Evolutionary conservation across 2,329 filamentous ascomycete genomes (phyloP), one percentile per base, ranked within the genome.

Genomic region (Cryphonectria carpinicola): DNA sequence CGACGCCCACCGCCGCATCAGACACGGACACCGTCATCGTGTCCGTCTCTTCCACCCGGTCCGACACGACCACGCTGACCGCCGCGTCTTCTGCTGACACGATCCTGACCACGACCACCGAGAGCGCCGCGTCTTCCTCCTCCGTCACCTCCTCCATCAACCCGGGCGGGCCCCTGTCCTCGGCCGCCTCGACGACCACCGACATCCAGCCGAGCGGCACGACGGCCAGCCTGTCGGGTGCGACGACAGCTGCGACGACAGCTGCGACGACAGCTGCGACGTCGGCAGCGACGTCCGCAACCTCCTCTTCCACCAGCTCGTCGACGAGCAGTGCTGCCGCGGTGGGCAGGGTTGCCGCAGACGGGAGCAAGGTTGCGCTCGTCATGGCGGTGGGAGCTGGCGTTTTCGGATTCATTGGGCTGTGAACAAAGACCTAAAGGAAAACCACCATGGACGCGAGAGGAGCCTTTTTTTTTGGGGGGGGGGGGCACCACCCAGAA

Each of bases 311-410:
- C 19, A 46, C 61, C 35, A 62, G 28, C n/a, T 28, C 70, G 1
- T 62, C 66, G 22, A 65, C 65, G 14, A 63, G 62, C 6, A 49
- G 64, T 37, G 65, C 43, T 10, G 49, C 56, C 4, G 58, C 64
- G 35, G 22, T 28, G 56, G 63, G 49, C 32, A 41, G 41, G 14
- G 61, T 22, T 11, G 14, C 68, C 10, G 68, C 22, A 8, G 56
- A 32, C 11, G 60, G 68, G 0, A 67, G 61, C 10, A 71, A n/a
- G 52, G 35, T 72, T 39, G 71, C 71, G 25, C 60, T 72, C 65
- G 71, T 69, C 43, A 54, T 71, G 39, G 71, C 71, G 13, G 8
- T 72, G 19, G 71, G 71, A 5, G 65, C 65, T 65, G 71, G 69
- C 5, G 22, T 72, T n/a, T 13, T 68, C 14, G 71, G 71, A 6